phyloP scores from a whole-genome alignment of 768 basidiomycete species.

The Calvatia gigantea region DNA sequence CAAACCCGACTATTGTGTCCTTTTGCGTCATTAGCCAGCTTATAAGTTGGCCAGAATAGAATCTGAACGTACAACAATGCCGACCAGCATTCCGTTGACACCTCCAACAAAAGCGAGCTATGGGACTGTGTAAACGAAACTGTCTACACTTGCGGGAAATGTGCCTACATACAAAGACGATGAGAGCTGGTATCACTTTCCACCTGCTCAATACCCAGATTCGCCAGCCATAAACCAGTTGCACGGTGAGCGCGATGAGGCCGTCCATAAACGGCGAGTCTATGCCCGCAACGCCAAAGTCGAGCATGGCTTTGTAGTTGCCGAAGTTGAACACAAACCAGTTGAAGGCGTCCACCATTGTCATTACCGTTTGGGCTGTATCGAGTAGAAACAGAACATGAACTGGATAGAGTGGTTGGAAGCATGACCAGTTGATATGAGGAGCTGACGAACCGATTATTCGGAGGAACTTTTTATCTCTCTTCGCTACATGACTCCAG shows the following conservation, averaged over 20 bases:
- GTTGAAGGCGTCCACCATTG: constrained; percentile 1
- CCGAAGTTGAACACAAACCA: constrained; percentile 9
- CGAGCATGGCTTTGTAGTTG: background rate
- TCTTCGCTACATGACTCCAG: background rate
- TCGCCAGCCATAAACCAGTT: constrained; percentile 7
- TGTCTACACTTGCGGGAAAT: background rate
- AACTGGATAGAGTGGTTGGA: background rate
- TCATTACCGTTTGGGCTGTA: constrained; percentile 5
- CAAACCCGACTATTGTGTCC: background rate
- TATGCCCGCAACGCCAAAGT: background rate
- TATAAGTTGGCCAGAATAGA: background rate
- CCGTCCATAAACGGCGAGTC: constrained; percentile 4
- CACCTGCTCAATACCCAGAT: background rate
- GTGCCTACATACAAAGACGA: background rate
- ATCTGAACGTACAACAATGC: background rate
- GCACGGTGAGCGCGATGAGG: constrained; percentile 1
- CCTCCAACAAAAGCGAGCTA: background rate
- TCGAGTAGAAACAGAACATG: constrained; percentile 8
- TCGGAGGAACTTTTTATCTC: background rate
- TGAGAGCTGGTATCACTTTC: background rate
- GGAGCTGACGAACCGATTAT: background rate
- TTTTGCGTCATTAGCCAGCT: background rate
- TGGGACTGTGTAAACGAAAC: background rate
- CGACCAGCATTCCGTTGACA: background rate
- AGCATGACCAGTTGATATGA: background rate